Conservation (phyloP, 148 eudicot genomes). For the Nepenthes mirabilis region DNA sequence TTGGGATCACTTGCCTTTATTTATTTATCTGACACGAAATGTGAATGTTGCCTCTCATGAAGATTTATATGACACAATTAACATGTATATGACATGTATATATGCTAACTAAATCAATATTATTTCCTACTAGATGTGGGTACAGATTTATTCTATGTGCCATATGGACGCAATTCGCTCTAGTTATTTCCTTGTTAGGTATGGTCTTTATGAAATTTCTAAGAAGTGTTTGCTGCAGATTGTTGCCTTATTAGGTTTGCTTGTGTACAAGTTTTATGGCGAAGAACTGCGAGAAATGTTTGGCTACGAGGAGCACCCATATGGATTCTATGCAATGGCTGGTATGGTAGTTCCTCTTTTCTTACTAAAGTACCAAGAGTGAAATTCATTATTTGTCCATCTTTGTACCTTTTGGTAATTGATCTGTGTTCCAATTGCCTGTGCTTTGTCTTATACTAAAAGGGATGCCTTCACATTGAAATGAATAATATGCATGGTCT, state of each 20-base stretch:
- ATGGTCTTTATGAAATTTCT: slow-evolving; percentile 4
- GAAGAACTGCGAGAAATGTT: slow-evolving; percentile 97
- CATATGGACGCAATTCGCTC: neutral
- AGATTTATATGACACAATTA: neutral
- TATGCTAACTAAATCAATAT: neutral
- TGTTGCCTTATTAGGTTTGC: slow-evolving; percentile 78
- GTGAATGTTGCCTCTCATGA: neutral
- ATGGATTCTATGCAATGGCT: slow-evolving; percentile 92
- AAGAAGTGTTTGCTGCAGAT: slow-evolving; percentile 38
- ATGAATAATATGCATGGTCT: too few relatives aligned
- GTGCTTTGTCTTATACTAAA: too few relatives aligned
- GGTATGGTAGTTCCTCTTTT: slow-evolving; percentile 26
- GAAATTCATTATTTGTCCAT: neutral
- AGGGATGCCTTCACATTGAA: too few relatives aligned
- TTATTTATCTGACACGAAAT: neutral
- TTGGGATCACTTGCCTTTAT: neutral
- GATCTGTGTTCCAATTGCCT: too few relatives aligned
- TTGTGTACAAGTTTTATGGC: slow-evolving; percentile 88
- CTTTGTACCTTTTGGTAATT: neutral
- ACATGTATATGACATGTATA: neutral
- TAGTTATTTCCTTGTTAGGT: neutral
- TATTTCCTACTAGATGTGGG: neutral
- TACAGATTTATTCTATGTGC: slow-evolving; percentile 2
- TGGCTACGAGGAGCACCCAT: slow-evolving; percentile 96
- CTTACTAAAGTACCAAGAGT: neutral